Conservation (phyloP, 345 rosid species). For the Eucalyptus tenuipes region DNA sequence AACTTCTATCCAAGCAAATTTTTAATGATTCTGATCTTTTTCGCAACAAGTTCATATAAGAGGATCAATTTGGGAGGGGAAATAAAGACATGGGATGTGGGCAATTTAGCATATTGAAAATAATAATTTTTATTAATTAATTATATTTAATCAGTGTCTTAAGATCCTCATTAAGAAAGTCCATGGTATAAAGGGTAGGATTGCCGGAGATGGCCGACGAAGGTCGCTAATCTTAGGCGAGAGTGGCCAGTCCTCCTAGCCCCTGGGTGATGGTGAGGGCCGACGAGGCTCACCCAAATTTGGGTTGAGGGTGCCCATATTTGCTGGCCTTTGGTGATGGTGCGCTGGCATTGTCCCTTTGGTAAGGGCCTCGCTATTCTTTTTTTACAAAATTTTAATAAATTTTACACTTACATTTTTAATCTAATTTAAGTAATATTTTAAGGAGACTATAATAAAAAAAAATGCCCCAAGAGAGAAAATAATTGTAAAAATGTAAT, state of each 20-base stretch:
- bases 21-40: no score
- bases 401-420: no score
- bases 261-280: background rate
- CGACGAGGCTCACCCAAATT: background rate
- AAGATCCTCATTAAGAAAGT: no score
- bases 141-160: no score
- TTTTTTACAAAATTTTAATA: no score
- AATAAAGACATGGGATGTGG: no score
- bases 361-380: fast-evolving
- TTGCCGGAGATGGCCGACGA: fast-evolving
- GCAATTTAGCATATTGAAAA: no score
- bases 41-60: no score
- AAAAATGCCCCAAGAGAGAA: background rate
- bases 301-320: background rate
- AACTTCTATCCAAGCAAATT: no score
- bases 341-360: background rate
- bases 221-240: background rate
- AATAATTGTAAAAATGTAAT: no score
- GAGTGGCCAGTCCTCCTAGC: background rate
- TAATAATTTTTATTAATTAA: no score
- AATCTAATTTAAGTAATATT: background rate
- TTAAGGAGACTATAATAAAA: background rate
- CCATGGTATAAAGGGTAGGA: background rate
- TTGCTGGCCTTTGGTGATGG: background rate
- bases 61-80: no score